These are phyloP conservation scores for Erysimum cheiranthoides DNA, from an alignment of 345 rosid species.

Conservation along the genomic window DNA sequence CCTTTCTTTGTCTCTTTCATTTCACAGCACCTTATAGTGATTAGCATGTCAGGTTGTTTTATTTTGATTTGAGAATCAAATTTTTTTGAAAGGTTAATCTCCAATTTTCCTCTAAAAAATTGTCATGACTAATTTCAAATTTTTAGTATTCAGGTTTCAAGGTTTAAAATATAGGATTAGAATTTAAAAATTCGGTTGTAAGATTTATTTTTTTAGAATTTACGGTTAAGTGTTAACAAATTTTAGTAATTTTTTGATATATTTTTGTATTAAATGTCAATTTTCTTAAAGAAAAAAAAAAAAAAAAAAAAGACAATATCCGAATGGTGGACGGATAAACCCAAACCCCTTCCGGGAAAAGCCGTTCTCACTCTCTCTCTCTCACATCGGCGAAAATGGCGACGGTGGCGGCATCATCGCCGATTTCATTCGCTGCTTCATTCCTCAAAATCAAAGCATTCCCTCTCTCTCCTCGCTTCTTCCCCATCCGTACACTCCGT, in stretches of 20 bases:
- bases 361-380: background rate
- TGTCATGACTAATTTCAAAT: too few species aligned
- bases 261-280: background rate
- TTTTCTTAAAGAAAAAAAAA: background rate
- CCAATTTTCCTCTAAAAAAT: too few species aligned
- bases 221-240: background rate
- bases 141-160: too few species aligned
- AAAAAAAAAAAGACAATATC: background rate
- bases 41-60: too few species aligned
- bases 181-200: too few species aligned
- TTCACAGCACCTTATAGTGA: background rate
- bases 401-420: constrained; percentile 45
- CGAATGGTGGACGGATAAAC: constrained; percentile 19
- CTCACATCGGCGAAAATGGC: constrained; percentile 50
- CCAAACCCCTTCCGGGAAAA: constrained; percentile 4
- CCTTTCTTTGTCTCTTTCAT: background rate
- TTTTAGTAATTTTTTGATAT: background rate
- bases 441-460: constrained; percentile 45
- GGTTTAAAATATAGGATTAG: too few species aligned
- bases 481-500: constrained; percentile 50
- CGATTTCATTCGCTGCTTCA: constrained; percentile 51
- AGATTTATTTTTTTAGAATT: background rate
- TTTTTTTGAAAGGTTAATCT: too few species aligned
- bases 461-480: constrained; percentile 46
- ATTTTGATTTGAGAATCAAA: too few species aligned